phyloP scores from a whole-genome alignment of 345 rosid species.

The Geranium brycei region DNA sequence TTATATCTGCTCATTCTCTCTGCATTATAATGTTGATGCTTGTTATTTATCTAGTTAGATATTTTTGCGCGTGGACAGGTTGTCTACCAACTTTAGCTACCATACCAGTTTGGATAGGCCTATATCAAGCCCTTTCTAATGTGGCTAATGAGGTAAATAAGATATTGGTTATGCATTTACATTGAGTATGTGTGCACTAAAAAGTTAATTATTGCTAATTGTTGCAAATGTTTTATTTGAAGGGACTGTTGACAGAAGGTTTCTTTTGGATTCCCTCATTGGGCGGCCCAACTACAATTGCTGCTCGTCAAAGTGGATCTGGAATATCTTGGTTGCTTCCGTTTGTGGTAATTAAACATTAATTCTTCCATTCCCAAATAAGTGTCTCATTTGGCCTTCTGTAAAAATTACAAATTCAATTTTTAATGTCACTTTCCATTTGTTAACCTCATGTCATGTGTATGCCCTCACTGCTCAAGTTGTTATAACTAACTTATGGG shows the following conservation, averaged over 20 bases:
- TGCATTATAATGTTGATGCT: neutral
- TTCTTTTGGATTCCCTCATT: constrained; percentile 98
- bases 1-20: no score
- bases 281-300: constrained; percentile 90
- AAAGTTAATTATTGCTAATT: constrained; percentile 8
- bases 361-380: no score
- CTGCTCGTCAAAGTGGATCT: constrained; percentile 94
- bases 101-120: constrained; percentile 95
- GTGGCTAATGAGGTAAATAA: constrained; percentile 84
- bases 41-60: neutral
- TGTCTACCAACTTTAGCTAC: constrained; percentile 90
- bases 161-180: constrained; percentile 1
- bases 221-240: constrained; percentile 11
- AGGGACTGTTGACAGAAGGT: constrained; percentile 91
- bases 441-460: no score
- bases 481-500: no score
- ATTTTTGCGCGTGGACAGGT: constrained; percentile 29
- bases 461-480: no score
- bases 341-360: constrained; percentile 60
- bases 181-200: constrained; percentile 1
- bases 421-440: no score
- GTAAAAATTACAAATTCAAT: no score
- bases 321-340: constrained; percentile 96
- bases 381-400: no score
- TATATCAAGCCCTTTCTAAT: constrained; percentile 95